Evolutionary conservation across 2,329 filamentous ascomycete species (phyloP).

Genomic region (Venturia asperata): DNA sequence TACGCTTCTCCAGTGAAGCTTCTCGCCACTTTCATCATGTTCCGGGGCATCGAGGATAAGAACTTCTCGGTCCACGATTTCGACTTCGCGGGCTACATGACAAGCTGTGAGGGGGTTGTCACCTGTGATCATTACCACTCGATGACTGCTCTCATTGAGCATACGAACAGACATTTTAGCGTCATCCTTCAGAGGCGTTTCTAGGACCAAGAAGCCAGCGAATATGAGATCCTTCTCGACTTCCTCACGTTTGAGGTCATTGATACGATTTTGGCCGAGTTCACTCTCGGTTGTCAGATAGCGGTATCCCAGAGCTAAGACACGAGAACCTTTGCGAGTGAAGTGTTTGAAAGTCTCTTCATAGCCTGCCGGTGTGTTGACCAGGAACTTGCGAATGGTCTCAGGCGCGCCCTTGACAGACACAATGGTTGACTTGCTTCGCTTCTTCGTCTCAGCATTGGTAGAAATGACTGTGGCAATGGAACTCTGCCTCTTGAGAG

Average conservation of each 20-base stretch:
- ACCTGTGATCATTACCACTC: constrained; percentile 98
- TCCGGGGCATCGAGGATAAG: constrained; percentile 94
- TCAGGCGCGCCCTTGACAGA: constrained; percentile 96
- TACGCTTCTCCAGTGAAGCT: constrained; percentile 88
- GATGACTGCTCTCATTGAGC: constrained; percentile 97
- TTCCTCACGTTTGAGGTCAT: constrained; percentile 87
- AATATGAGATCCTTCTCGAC: constrained; percentile 80
- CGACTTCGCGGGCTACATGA: constrained; percentile 89
- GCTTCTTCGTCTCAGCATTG: constrained; percentile 66
- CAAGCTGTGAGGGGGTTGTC: constrained; percentile 96
- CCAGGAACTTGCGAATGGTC: constrained; percentile 90
- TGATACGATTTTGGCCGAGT: constrained; percentile 75
- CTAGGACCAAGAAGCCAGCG: constrained; percentile 90
- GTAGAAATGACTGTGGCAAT: constrained; percentile 73
- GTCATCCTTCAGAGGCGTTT: constrained; percentile 94
- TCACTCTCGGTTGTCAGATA: constrained; percentile 76
- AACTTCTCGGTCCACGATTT: constrained; percentile 94
- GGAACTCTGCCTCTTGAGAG: constrained; percentile 91
- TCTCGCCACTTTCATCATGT: constrained; percentile 70
- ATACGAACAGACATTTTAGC: constrained; percentile 90
- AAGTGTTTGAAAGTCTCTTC: constrained; percentile 99
- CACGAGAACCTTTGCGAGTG: constrained; percentile 88
- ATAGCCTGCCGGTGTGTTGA: constrained; percentile 74
- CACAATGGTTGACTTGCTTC: constrained; percentile 78
- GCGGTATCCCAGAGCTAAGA: constrained; percentile 90